These are phyloP conservation scores for Monosporozyma unispora DNA, from an alignment of 805 yeast species.

Conservation along the genomic window DNA sequence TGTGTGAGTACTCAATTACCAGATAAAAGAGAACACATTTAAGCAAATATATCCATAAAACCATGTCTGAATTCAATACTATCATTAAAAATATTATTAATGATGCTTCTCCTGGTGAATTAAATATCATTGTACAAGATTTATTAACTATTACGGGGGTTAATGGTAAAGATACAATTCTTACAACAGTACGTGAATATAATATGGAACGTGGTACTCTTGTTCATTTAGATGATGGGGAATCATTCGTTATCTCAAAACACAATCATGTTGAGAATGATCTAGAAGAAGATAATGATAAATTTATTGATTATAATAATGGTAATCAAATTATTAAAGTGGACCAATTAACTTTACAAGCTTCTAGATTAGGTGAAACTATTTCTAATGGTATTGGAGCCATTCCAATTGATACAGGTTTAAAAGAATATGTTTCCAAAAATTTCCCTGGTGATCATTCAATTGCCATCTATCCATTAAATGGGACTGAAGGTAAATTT, in stretches of 20 bases:
- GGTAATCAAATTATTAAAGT: conserved; percentile 43
- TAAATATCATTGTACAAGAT: conserved; percentile 31
- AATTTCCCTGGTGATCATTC: conserved; percentile 57
- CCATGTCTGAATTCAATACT: conserved; percentile 15
- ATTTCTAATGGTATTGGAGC: neutral
- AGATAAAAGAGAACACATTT: neutral
- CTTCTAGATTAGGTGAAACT: conserved; percentile 39
- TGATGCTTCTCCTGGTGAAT: conserved; percentile 31
- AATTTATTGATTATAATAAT: conserved; percentile 45
- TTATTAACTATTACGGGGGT: conserved; percentile 37
- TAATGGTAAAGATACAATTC: conserved; percentile 28
- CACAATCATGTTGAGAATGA: conserved; percentile 39
- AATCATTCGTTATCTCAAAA: conserved; percentile 37
- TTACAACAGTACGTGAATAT: conserved; percentile 33
- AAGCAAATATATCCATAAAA: neutral
- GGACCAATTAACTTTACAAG: conserved; percentile 42
- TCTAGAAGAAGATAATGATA: conserved; percentile 39
- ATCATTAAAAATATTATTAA: conserved; percentile 22
- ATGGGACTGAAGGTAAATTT: conserved; percentile 14
- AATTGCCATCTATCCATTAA: conserved; percentile 36
- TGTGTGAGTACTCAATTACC: neutral
- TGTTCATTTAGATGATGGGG: conserved; percentile 25
- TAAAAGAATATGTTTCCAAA: conserved; percentile 43
- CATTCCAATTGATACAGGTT: conserved; percentile 5
- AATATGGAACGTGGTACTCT: conserved; percentile 31